phyloP scores from a whole-genome alignment of 2,329 filamentous ascomycete species.

The Xylaria sp. region DNA sequence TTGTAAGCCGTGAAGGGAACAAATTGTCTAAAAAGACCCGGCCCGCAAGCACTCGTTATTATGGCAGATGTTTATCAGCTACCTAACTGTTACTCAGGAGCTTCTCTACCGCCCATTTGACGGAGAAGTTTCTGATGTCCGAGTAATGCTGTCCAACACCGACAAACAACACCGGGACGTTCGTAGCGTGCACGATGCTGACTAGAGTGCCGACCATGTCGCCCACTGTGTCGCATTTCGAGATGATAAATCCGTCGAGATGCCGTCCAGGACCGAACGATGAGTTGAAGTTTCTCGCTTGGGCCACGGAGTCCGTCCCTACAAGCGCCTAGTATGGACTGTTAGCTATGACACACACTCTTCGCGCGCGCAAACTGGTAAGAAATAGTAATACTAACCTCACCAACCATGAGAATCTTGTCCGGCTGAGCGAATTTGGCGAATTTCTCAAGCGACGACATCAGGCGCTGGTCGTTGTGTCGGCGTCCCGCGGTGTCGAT shows the following conservation, averaged over 20 bases:
- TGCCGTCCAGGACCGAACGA: conserved; percentile 76
- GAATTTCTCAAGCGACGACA: conserved; percentile 96
- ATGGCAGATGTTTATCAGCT: background rate
- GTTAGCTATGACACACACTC: conserved; percentile 13
- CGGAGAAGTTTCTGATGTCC: conserved; percentile 63
- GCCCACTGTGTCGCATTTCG: conserved; percentile 98
- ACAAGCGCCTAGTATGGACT: conserved; percentile 62
- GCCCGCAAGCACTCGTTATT: background rate
- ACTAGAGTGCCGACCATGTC: conserved; percentile 96
- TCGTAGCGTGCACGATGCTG: conserved; percentile 94
- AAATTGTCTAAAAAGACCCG: background rate
- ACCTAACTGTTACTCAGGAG: conserved; percentile 48
- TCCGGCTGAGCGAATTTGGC: conserved; percentile 93
- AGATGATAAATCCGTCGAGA: conserved; percentile 96
- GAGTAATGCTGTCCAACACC: conserved; percentile 67
- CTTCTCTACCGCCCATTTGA: conserved; percentile 65
- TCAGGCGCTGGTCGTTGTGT: conserved; percentile 92
- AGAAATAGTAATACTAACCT: conserved; percentile 34
- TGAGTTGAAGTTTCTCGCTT: conserved; percentile 93
- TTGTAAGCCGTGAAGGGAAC: background rate
- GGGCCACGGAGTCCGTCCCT: conserved; percentile 89
- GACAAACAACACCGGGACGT: conserved; percentile 91
- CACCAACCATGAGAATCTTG: conserved; percentile 96
- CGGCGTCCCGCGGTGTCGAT: conserved; percentile 94
- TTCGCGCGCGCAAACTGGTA: background rate